Evolutionary conservation across 495 filamentous ascomycete genomes (phyloP).

Genomic region (Xylaria cubensis): DNA sequence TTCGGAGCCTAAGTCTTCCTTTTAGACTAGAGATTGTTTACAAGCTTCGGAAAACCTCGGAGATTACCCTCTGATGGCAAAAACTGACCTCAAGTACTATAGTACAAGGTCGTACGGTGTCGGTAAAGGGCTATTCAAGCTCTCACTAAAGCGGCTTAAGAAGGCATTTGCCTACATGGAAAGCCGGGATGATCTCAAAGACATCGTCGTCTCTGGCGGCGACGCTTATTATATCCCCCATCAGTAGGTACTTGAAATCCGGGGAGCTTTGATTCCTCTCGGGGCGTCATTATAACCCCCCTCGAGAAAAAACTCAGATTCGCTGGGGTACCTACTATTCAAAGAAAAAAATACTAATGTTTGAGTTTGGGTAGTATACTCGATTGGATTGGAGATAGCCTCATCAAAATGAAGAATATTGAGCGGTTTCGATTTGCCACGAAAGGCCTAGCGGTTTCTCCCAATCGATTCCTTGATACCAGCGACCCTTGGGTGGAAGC

Average conservation of each 20-base stretch:
- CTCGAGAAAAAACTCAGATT: too few species aligned
- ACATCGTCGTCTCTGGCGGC: slow-evolving; percentile 65
- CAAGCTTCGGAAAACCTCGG: too few species aligned
- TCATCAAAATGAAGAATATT: slow-evolving; percentile 49
- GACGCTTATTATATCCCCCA: slow-evolving; percentile 59
- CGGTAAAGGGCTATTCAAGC: slow-evolving; percentile 58
- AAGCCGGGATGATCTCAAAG: slow-evolving; percentile 51
- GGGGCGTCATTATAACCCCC: neutral
- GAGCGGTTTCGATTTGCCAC: slow-evolving; percentile 62
- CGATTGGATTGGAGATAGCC: slow-evolving; percentile 46
- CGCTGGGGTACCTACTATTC: too few species aligned
- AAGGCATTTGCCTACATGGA: slow-evolving; percentile 59
- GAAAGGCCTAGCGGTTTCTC: slow-evolving; percentile 62
- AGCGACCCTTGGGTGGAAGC: slow-evolving; percentile 59
- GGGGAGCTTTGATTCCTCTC: neutral
- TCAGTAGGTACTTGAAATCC: slow-evolving; percentile 14
- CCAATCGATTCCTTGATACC: slow-evolving; percentile 55
- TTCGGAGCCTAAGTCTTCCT: too few species aligned
- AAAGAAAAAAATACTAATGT: neutral
- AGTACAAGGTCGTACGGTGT: slow-evolving; percentile 63
- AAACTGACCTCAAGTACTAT: too few species aligned
- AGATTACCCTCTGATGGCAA: too few species aligned
- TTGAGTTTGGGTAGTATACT: slow-evolving; percentile 30
- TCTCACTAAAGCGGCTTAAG: slow-evolving; percentile 50
- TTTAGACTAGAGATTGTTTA: too few species aligned